Percentiles rank a stretch among this genome's conserved stretches.
Evolutionary conservation across 179 eudicot genomes (phyloP).

Genomic region (Beta macrorhiza): DNA sequence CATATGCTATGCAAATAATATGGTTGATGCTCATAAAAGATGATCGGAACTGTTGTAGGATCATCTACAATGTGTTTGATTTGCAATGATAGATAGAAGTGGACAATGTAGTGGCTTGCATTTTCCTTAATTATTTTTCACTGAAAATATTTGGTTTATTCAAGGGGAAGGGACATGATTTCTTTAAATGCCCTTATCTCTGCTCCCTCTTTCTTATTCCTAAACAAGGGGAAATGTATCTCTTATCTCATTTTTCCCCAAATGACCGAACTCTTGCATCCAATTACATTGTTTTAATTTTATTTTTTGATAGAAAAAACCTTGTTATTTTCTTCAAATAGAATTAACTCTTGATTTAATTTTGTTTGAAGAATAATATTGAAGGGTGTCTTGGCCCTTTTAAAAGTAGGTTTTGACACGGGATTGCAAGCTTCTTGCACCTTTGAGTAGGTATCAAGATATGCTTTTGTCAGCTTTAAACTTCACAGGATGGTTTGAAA

Average conservation of each 20-base stretch:
- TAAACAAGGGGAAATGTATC: no score
- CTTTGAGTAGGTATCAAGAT: slow-evolving; percentile 32
- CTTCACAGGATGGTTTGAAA: background rate
- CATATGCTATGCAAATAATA: background rate
- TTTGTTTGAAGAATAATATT: background rate
- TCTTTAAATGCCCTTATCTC: no score
- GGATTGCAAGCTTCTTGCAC: background rate
- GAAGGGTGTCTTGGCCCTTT: background rate
- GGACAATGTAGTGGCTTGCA: background rate
- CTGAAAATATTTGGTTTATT: no score
- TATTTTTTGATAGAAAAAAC: no score
- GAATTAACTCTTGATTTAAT: background rate
- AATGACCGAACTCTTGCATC: no score
- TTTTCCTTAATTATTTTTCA: background rate
- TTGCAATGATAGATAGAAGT: no score
- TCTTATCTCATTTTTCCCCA: no score
- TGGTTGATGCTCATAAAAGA: background rate
- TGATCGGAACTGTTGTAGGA: background rate
- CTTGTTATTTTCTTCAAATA: background rate
- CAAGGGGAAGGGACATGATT: no score
- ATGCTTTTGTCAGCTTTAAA: background rate
- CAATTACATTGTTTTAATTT: no score
- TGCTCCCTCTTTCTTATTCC: no score
- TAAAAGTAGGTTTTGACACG: background rate
- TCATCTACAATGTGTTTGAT: background rate